Percentiles rank a stretch among this genome's conserved stretches.
Evolutionary conservation across 345 rosid species (phyloP).

Genomic region (Dovyalis caffra): DNA sequence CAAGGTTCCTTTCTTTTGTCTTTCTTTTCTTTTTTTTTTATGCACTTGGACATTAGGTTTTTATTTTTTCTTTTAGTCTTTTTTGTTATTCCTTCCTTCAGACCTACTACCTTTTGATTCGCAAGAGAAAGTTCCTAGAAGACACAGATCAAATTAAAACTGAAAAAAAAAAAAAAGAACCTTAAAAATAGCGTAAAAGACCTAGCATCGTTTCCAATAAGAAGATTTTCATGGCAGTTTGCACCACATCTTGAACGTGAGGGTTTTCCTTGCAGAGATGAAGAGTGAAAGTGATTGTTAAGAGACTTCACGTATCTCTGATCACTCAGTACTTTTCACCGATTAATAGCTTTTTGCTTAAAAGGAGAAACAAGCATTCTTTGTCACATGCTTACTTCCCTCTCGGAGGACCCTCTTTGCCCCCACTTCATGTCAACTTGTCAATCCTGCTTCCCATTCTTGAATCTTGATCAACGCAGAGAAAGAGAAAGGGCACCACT

Average conservation of each 20-base stretch:
- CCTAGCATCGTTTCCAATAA: not conserved
- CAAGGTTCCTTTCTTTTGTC: too few relatives aligned
- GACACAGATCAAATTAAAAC: not conserved
- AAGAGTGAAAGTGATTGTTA: constrained; percentile 17
- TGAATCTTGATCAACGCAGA: not conserved
- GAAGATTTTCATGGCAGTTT: constrained; percentile 6
- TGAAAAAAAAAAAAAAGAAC: not conserved
- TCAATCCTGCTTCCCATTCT: not conserved
- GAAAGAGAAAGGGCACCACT: not conserved
- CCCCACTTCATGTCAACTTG: not conserved
- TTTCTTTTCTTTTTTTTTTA: too few relatives aligned
- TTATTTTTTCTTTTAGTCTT: too few relatives aligned
- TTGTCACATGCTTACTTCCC: constrained; percentile 12
- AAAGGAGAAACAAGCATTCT: not conserved
- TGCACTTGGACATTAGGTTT: too few relatives aligned
- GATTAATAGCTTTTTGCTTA: not conserved
- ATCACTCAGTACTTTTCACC: constrained; percentile 9
- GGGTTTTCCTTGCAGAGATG: not conserved
- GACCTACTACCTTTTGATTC: not conserved
- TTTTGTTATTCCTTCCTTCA: too few relatives aligned
- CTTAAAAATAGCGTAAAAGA: not conserved
- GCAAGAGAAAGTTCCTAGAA: not conserved
- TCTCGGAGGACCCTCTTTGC: not conserved
- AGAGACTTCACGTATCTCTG: constrained; percentile 2
- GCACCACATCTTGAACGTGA: not conserved